Evolutionary conservation across 1,284 basidiomycete genomes (phyloP), one percentile per base, ranked within the genome.

Genomic region (Rhodotorula sp.): DNA sequence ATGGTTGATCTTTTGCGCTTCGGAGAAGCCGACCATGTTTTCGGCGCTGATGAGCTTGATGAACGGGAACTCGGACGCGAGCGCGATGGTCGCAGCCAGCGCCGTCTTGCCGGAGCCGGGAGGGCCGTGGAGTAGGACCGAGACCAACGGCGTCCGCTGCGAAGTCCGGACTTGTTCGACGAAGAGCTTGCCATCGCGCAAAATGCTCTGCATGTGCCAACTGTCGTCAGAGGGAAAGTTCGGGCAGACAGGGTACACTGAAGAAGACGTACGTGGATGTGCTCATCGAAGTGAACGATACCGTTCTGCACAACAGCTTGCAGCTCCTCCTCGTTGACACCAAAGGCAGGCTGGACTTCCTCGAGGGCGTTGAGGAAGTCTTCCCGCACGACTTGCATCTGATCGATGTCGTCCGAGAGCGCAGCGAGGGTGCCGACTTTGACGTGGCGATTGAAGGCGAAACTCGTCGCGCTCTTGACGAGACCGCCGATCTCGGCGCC

Each of bases 31-130:
- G 68, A 99, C 92, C 95, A 99, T 98, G 77, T 87, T 90, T 79
- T 99, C 96, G 0, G 96, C 93, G 22, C 94, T 92, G 74, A 99
- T 88, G 62, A 99, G 86, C 82, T 99, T 98, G 85, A 99, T 97
- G 84, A 99, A 99, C 0, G 96, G 96, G 82, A 91, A 99, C 72
- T 90, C 86, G 20, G 95, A 98, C 17, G 87, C 86, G 82, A 93
- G 89, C 14, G 95, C 96, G 68, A 99, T 96, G 14, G 91, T 93
- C 6, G 94, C 96, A 7, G 92, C 95, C 59, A 99, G 84, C 0
- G 96, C 95, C 0, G 95, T 95, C 84, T 99, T 99, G 53, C 96
- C 96, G 4, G 93, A 88, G 6, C 93, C 91, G 18, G 95, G 86
- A 1, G 91, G 90, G 7, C 85, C 95, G 78, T 96, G 91, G 62